Evolutionary conservation across 192 early-diverging fungal genomes (phyloP), one percentile per base, ranked within the genome.

Genomic region (Obelidium mucronatum): DNA sequence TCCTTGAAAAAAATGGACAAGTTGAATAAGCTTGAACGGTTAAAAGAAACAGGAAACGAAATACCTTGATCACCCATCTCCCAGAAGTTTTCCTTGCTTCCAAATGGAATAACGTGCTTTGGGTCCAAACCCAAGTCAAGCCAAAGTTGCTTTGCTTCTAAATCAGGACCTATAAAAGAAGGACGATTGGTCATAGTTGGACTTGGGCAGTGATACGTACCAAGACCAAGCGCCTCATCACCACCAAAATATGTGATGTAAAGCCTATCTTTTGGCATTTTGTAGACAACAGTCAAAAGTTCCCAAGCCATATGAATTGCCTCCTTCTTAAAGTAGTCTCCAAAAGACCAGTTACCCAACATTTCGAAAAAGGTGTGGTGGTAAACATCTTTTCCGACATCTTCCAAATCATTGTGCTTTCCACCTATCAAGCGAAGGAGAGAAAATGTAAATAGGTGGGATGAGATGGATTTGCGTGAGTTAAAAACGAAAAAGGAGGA

Each of bases 291-390:
- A 17, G 95, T 99, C 81, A 99, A 86, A 53, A 97, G 87, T 66
- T 95, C 93, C 96, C 96, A 99, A 53, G 92, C 94, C 85, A 91
- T 93, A 26, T 76, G 84, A 67, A 97, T 94, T 26, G 95, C 97
- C 77, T 96, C 96, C 84, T 90, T 87, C 88, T 99, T 99, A 84
- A 99, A 99, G 84, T 99, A 97, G 78, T 99, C 94, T 71, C 97
- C 96, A 82, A 99, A 99, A n/a, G 96, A 97, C 97, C 97, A 99
- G 90, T 99, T 99, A 71, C 97, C 97, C 81, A 99, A 87, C 97
- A 99, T 99, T 83, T 99, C 97, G 86, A 99, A 99, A 88, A 97
- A 99, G 48, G 97, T 99, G 83, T 99, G 97, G 86, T 99, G 97
- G 82, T 99, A 99, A 4, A 93, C 93, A 80, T 99, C 97, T 79